Conservation (phyloP, 1,139 yeast genomes). For the Candida smagusa region DNA sequence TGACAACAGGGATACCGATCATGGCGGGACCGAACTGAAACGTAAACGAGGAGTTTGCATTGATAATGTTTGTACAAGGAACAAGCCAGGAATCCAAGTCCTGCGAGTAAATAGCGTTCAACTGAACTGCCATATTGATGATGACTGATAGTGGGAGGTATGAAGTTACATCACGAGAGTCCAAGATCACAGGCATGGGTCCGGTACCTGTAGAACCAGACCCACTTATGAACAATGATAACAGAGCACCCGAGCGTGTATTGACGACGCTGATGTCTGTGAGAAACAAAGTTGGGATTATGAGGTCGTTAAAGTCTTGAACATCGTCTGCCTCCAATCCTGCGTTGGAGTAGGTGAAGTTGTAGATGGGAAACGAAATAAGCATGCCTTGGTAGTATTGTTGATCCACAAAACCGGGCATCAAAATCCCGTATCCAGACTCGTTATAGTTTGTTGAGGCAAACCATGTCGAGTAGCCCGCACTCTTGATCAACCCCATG, state of each 20-base stretch:
- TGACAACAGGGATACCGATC: conserved; percentile 51
- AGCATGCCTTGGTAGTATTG: conserved; percentile 44
- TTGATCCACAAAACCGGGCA: conserved; percentile 61
- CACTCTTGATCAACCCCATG: conserved; percentile 34
- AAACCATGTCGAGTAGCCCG: conserved; percentile 58
- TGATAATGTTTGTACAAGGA: conserved; percentile 47
- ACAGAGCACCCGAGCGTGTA: conserved; percentile 30
- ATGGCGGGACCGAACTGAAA: conserved; percentile 53
- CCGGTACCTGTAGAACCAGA: conserved; percentile 5
- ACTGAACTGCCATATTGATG: conserved; percentile 67
- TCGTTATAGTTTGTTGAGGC: conserved; percentile 15
- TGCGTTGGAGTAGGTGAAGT: conserved; percentile 26
- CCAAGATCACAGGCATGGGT: conserved; percentile 55
- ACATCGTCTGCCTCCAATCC: conserved; percentile 20
- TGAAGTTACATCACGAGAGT: conserved; percentile 51
- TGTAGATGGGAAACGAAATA: conserved; percentile 46
- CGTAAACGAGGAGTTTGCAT: conserved; percentile 48
- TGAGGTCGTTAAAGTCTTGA: conserved; percentile 14
- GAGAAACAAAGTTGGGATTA: conserved; percentile 56
- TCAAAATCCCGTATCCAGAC: conserved; percentile 33
- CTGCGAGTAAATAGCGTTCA: conserved; percentile 62
- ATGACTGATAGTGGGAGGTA: conserved; percentile 59
- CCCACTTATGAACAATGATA: conserved; percentile 29
- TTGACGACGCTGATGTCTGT: conserved; percentile 51
- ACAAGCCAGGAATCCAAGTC: conserved; percentile 61